Conservation (phyloP, 176 grass and related monocot genomes). For the Carex cristatella region DNA sequence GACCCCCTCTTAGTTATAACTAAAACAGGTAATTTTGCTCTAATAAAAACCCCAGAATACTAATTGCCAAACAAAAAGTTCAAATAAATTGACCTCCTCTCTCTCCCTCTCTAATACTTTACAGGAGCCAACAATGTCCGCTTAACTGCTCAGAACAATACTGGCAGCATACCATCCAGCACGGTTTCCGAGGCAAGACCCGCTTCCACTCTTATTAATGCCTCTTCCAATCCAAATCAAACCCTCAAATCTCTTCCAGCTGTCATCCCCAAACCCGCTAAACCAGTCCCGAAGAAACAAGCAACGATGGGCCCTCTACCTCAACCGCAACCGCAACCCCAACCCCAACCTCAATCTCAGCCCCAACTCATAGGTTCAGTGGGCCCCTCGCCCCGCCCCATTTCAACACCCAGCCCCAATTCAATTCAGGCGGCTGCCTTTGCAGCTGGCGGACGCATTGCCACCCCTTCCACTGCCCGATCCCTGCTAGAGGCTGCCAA, state of each 20-base stretch:
- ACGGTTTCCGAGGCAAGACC: slow-evolving; percentile 7
- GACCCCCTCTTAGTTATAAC: neutral
- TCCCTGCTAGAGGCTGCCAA: slow-evolving; percentile 66
- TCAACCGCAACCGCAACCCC: slow-evolving; percentile 12
- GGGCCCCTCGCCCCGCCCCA: neutral
- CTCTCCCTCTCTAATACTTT: neutral
- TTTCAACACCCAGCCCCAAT: slow-evolving; percentile 15
- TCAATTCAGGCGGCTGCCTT: slow-evolving; percentile 80
- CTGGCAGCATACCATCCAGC: neutral
- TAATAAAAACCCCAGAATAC: neutral
- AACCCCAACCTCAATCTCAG: slow-evolving; percentile 13
- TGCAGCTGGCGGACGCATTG: slow-evolving; percentile 86
- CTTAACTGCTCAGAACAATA: slow-evolving; percentile 3
- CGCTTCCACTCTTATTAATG: neutral
- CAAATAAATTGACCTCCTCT: neutral
- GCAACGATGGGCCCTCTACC: neutral
- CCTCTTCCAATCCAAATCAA: slow-evolving; percentile 7
- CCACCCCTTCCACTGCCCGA: slow-evolving; percentile 36
- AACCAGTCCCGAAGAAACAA: neutral
- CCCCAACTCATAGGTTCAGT: neutral
- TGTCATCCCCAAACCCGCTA: neutral
- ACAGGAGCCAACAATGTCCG: slow-evolving; percentile 13
- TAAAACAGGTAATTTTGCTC: neutral
- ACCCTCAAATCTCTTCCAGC: slow-evolving; percentile 16
- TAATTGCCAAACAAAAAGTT: neutral